Evolutionary conservation across 2,329 filamentous ascomycete species (phyloP), one percentile per base, ranked within the genome.

Genomic region (Rosellinia necatrix): DNA sequence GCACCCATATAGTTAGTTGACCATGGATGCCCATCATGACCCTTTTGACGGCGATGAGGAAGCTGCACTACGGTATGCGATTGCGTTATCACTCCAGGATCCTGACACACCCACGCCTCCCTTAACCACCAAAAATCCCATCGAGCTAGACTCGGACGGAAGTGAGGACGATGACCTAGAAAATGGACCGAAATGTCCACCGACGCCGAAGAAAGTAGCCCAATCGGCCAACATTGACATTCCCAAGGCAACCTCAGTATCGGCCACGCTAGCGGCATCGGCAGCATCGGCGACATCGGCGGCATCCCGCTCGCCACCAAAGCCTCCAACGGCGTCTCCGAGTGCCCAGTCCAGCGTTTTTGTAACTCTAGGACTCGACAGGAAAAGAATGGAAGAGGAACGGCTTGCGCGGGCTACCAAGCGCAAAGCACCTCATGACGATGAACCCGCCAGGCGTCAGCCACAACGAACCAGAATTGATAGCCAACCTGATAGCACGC

Each of bases 331-430:
- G 4, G 29, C 19, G 10, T 21, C 19, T 29, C 19, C 29, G 32
- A 17, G 8, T n/a, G n/a, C 8, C 12, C 32, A 49, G 17, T 15
- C 51, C 8, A 40, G 46, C 40, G 40, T 57, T 17, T 58, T 67
- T 15, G 27, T 62, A 25, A 76, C 78, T 0, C 64, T 84, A 4
- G 81, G 81, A 3, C 72, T 96, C 1, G 83, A 96, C 74, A 83
- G 92, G 30, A 91, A 87, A 72, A 82, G 85, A 49, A 94, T 96
- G 91, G 93, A 97, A 71, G 79, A 86, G 66, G 91, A 96, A 69
- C 85, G 93, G 35, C 80, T 96, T 12, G 86, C 84, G 19, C 82
- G 92, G 63, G 71, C 86, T 34, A 79, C 80, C 38, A 90, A 92
- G 71, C 81, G 84, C 30, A 81, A 83, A 70, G 62, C 63, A 8